A percentile compares a stretch with the other conserved stretches of the same genome.
Evolutionary conservation across 2,329 filamentous ascomycete species (phyloP).

Genomic region (Coniella vitis): DNA sequence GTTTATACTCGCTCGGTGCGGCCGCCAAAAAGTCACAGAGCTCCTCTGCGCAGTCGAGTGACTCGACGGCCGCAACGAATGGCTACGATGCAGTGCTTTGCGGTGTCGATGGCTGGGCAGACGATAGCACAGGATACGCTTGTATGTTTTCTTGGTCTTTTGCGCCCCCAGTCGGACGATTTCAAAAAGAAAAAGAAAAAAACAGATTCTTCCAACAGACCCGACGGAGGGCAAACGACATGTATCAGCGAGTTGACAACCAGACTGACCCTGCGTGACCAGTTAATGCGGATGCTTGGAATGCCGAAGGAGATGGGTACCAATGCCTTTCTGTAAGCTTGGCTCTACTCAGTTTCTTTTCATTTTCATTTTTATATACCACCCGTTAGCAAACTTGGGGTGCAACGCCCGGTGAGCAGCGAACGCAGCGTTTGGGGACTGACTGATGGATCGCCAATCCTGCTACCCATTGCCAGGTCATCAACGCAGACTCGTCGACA

Average conservation of each 20-base stretch:
- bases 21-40: not conserved
- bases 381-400: too few relatives aligned
- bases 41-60: not conserved
- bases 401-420: too few relatives aligned
- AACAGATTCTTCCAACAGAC: too few relatives aligned
- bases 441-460: too few relatives aligned
- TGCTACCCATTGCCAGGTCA: not conserved
- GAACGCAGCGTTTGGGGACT: too few relatives aligned
- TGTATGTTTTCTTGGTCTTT: constrained; percentile 1
- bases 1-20: constrained; percentile 14
- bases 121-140: constrained; percentile 3
- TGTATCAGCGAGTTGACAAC: not conserved
- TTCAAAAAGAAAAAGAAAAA: too few relatives aligned
- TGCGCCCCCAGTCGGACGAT: too few relatives aligned
- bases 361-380: too few relatives aligned
- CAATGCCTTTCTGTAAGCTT: constrained; percentile 24
- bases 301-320: constrained; percentile 23
- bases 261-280: constrained; percentile 2
- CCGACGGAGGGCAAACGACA: too few relatives aligned
- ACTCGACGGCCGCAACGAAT: constrained; percentile 6
- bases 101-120: constrained; percentile 21
- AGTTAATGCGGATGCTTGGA: constrained; percentile 28
- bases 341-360: not conserved
- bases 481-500: constrained; percentile 11
- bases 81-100: constrained; percentile 25